Base-by-base conservation (phyloP, 2,329 filamentous ascomycete species). In the Dendrostoma leiphaemia region DNA sequence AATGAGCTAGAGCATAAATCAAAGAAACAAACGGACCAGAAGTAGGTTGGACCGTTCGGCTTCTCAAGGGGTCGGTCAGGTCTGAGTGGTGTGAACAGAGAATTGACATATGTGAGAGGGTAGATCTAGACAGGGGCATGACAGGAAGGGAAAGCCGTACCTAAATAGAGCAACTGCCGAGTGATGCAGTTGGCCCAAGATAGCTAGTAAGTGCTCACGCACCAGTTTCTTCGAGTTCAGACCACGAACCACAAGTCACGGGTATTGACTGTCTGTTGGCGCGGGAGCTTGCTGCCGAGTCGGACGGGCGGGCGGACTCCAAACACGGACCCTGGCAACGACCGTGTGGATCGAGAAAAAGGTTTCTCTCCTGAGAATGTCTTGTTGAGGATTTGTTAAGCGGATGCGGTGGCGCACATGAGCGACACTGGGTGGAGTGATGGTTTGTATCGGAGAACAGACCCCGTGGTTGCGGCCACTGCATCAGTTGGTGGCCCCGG, bases 101-200 rank as follows among this genome's bases (percentile, higher is more conserved):
- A n/a, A n/a, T 51, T 53, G 56, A 62, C 65, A 65, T 65, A 65
- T 66, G 65, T 65, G 61, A 56, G 56, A 63, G 59, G 62, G 63
- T 65, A 57, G 41, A 44, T 53, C 45, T 65, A 65, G 54, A 60
- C 49, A 38, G 40, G 31, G 17, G 21, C 8, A 52, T 24, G 31
- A 44, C 24, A 54, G 40, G 35, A 26, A 54, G 23, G 46, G 32
- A 23, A 24, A 47, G 32, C 43, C 47, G 31, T 53, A 57, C 55
- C 55, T 51, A 35, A 31, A 46, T n/a, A 52, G 19, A 51, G 48
- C 45, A 54, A 57, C 51, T 54, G 55, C 51, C 55, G 55, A 44
- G 26, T 34, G 43, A 31, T 28, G 13, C 54, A 43, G 43, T 51
- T 54, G 31, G 17, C 37, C 51, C 43, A 48, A 51, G 43, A 54